These are phyloP conservation scores for Rhizodiscina lignyota DNA, from an alignment of 495 filamentous ascomycete species.

Conservation along the genomic window DNA sequence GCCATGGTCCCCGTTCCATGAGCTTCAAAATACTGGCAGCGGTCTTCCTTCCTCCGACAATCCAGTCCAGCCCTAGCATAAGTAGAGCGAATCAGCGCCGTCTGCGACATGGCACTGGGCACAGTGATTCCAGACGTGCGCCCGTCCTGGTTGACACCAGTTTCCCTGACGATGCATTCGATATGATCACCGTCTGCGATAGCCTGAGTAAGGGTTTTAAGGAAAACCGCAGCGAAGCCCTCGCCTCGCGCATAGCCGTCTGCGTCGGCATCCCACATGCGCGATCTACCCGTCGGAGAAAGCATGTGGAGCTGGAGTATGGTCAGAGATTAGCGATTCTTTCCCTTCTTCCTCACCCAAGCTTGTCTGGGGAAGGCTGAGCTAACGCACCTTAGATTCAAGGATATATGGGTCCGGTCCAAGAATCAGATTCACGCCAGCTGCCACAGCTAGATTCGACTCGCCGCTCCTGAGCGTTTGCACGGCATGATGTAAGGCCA, in stretches of 20 bases:
- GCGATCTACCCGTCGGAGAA: background rate
- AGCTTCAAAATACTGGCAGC: background rate
- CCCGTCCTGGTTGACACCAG: background rate
- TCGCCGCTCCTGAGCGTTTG: background rate
- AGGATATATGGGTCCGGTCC: background rate
- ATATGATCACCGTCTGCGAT: background rate
- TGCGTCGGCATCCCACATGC: background rate
- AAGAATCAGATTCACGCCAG: background rate
- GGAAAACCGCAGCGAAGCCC: background rate
- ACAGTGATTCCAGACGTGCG: background rate
- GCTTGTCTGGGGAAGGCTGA: too few species aligned
- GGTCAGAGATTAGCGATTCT: too few species aligned
- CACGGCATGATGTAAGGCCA: background rate
- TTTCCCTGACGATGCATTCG: background rate
- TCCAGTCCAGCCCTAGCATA: background rate
- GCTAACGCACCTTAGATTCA: too few species aligned
- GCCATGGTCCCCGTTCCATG: background rate
- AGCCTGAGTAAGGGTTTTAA: background rate
- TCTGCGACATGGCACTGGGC: background rate
- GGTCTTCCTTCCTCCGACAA: too few species aligned
- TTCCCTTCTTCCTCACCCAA: too few species aligned
- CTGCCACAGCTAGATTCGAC: background rate
- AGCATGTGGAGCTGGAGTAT: background rate
- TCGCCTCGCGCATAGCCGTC: background rate
- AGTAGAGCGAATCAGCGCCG: background rate